Base-by-base conservation (phyloP, 2,329 filamentous ascomycete genomes). In the Lomentospora prolificans region DNA sequence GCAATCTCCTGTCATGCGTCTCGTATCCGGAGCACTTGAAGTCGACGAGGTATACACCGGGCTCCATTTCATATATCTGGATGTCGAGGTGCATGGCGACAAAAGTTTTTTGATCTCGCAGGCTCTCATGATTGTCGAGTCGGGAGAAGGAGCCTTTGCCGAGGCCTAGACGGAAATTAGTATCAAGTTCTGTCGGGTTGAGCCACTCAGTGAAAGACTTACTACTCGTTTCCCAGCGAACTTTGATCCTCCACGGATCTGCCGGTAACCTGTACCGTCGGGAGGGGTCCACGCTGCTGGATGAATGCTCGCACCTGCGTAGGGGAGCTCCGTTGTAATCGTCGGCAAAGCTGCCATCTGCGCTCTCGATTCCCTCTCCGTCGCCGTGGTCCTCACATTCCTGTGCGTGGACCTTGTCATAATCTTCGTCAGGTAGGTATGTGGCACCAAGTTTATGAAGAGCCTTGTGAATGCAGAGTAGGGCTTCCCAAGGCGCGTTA, bases 1-100 rank as follows among this genome's bases (percentile, higher is more conserved):
- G 74, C 53, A 86, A 74, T 61, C 86, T 82, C 51, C 92, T 86
- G 56, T 94, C 77, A 10, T 75, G 66, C 50, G 80, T 89, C 73
- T 99, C 94, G 71, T 99, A 99, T 19, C 94, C 94, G 12, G 94
- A 91, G 69, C 92, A 97, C 69, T 96, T 97, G 77, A 99, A 99
- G 69, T 99, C 94, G 51, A 99, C 94, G 60, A 99, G 85, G 70
- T 92, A 97, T 61, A 94, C 92, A 56, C 89, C 87, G 57, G 85
- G 84, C 69, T 97, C 92, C 75, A 97, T 90, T 66, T 90, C 87
- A 70, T 96, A 96, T 53, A 96, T 85, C 68, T 96, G 94, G 60
- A 99, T 96, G 61, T 95, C 91, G 67, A 99, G 84, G 67, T 96
- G 94, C 65, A 97, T 87, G 67, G 88, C 92, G n/a, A 95, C 84